These are phyloP conservation scores for Cymbopogon citratus DNA, from an alignment of 176 grass and related monocot genomes.

Conservation along the genomic window DNA sequence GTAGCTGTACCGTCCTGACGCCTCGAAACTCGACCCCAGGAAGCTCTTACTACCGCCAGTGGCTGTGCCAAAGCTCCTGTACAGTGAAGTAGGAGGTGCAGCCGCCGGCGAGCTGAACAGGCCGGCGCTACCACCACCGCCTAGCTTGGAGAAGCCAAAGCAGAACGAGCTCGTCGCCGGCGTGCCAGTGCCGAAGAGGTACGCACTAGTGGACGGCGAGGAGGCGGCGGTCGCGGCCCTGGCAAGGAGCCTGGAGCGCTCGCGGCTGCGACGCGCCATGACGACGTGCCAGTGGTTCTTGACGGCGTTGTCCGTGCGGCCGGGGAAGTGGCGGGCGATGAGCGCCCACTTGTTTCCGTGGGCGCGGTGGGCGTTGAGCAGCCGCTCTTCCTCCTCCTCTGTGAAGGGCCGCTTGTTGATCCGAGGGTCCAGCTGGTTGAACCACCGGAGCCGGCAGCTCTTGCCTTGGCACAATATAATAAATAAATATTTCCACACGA, in stretches of 20 bases:
- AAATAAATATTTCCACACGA: not conserved
- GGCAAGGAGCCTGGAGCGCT: conserved; percentile 33
- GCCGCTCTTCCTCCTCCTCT: conserved; percentile 62
- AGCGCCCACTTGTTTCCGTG: conserved; percentile 85
- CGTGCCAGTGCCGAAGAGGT: not conserved
- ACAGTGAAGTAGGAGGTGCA: not conserved
- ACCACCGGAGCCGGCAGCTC: conserved; percentile 92
- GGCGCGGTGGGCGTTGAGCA: conserved; percentile 53
- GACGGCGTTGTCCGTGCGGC: conserved; percentile 84
- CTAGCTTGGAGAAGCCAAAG: conserved; percentile 38
- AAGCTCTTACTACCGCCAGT: not conserved
- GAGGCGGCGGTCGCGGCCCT: not conserved
- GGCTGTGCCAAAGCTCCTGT: conserved; percentile 8
- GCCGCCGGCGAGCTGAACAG: conserved; percentile 5
- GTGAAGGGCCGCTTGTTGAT: conserved; percentile 79
- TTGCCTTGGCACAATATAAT: conserved; percentile 39
- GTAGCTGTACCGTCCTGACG: conserved; percentile 14
- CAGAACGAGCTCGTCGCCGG: conserved; percentile 3
- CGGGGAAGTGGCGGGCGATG: conserved; percentile 75
- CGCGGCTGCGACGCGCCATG: conserved; percentile 66
- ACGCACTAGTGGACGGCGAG: not conserved
- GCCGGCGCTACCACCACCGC: not conserved
- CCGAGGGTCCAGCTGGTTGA: conserved; percentile 86
- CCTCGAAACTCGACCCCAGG: not conserved
- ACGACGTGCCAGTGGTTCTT: conserved; percentile 96